Percentiles rank a stretch among this genome's conserved stretches.
Evolutionary conservation across 192 early-diverging fungal genomes (phyloP).

Genomic region (Dissophora ornata): DNA sequence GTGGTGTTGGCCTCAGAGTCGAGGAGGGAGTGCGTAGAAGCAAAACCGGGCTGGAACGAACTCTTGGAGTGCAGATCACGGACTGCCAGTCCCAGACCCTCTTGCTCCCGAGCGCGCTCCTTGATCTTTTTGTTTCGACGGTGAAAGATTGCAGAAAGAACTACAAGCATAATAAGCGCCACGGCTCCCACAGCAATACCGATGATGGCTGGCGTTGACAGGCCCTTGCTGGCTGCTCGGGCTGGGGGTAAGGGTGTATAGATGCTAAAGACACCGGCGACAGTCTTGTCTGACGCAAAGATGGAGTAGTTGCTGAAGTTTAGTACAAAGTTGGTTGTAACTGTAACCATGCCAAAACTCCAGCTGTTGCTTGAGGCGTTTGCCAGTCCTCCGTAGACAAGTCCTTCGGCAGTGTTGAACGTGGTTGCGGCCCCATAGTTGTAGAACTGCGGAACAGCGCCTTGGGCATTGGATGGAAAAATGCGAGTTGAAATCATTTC

Average conservation of each 20-base stretch:
- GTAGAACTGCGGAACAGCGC: slow-evolving; percentile 19
- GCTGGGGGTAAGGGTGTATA: slow-evolving; percentile 4
- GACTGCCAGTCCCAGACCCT: slow-evolving; percentile 30
- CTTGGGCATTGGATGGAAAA: neutral
- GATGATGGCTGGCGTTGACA: slow-evolving; percentile 40
- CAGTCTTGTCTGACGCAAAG: neutral
- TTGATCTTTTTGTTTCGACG: slow-evolving; percentile 46
- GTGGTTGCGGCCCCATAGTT: slow-evolving; percentile 33
- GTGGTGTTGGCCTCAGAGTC: slow-evolving; percentile 32
- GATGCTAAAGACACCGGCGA: slow-evolving; percentile 16
- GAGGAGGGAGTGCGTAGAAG: slow-evolving; percentile 44
- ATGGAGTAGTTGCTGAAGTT: slow-evolving; percentile 18
- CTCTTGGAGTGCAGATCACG: slow-evolving; percentile 40
- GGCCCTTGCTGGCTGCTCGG: slow-evolving; percentile 5
- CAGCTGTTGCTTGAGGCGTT: slow-evolving; percentile 21
- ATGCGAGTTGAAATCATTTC: slow-evolving; percentile 10
- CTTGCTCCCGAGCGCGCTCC: slow-evolving; percentile 29
- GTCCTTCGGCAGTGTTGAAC: neutral
- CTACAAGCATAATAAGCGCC: slow-evolving; percentile 24
- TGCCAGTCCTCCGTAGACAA: slow-evolving; percentile 34
- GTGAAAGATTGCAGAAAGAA: slow-evolving; percentile 19
- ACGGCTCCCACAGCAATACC: slow-evolving; percentile 45
- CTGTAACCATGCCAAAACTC: slow-evolving; percentile 14
- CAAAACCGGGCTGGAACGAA: slow-evolving; percentile 22
- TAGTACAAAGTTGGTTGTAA: neutral